phyloP scores from a whole-genome alignment of 2,329 filamentous ascomycete species.

The Davidsoniella australis region DNA sequence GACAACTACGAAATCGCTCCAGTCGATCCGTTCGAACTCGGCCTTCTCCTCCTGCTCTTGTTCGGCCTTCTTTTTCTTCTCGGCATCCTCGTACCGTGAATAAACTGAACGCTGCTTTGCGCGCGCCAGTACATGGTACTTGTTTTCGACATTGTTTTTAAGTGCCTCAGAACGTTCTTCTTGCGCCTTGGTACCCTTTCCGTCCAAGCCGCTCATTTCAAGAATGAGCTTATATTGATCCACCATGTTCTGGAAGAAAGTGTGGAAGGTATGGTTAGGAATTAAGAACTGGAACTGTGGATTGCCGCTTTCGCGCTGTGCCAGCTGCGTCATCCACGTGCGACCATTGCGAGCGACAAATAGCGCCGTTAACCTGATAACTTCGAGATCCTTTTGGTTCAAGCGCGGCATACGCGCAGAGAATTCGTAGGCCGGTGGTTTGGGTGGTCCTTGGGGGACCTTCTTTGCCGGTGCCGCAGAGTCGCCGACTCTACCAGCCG shows the following conservation, averaged over 20 bases:
- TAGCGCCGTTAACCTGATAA: conserved; percentile 61
- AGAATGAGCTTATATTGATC: conserved; percentile 83
- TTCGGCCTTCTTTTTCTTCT: conserved; percentile 80
- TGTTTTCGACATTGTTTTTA: conserved; percentile 58
- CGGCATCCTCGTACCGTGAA: conserved; percentile 63
- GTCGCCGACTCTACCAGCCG: conserved; percentile 57
- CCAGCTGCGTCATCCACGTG: conserved; percentile 76
- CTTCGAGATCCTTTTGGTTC: conserved; percentile 75
- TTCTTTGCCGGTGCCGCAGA: conserved; percentile 31
- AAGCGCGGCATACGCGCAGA: conserved; percentile 95
- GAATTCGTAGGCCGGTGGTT: conserved; percentile 79
- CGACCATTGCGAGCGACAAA: conserved; percentile 89
- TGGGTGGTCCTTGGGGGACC: conserved; percentile 65
- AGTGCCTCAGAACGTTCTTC: conserved; percentile 57
- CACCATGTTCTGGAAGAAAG: conserved; percentile 81
- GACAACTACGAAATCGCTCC: conserved; percentile 93
- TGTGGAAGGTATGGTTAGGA: conserved; percentile 88
- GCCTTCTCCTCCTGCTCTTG: conserved; percentile 65
- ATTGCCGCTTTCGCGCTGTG: conserved; percentile 76
- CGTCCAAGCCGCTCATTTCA: conserved; percentile 48
- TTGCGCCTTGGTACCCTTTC: conserved; percentile 49
- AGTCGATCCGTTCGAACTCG: conserved; percentile 75
- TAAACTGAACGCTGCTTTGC: conserved; percentile 80
- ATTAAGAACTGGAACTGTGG: conserved; percentile 93
- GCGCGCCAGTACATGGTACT: conserved; percentile 60